Evolutionary conservation across 495 filamentous ascomycete genomes (phyloP), one percentile per base, ranked within the genome.

Genomic region (Cryomyces minteri): DNA sequence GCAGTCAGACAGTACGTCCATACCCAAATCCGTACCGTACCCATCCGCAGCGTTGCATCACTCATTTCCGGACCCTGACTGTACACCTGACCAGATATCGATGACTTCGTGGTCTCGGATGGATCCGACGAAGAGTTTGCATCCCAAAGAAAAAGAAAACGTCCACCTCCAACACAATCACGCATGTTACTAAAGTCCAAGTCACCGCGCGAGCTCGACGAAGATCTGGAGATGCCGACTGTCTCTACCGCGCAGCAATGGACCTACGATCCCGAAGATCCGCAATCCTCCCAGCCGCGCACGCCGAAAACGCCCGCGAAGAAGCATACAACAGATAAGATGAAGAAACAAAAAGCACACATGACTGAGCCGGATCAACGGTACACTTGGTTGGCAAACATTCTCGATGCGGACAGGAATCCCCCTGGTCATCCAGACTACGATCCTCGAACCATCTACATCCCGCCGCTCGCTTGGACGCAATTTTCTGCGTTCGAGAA

Each of bases 401-500:
- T 86, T 42, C 65, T 67, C 44, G 92, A 99, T 59, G 79, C 80
- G 4, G 87, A 94, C 57, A 71, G 78, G 36, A 77, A 95, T 50
- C 72, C 81, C 2, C 72, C 73, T 4, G 76, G 70, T n/a, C 77
- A 94, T 59, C 80, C 85, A 0, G 88, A 96, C 43, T 93, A 85
- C 50, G 88, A 99, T 53, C 86, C 85, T n/a, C 72, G 82, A 8
- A 88, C 86, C 0, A 71, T 99, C 14, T 90, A 83, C 60, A 80
- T 99, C 39, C 92, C 92, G 11, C 78, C 80, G 0, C 40, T 67
- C 4, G 84, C 85, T 6, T 86, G 75, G 73, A 62, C 60, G 0
- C 73, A 80, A 4, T 94, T 99, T 58, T 85, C 85, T 0, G 72
- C 88, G 0, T 99, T 99, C 49, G 90, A 99, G 65, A 90, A 86